Evolutionary conservation across 345 rosid species (phyloP).

Genomic region (Heritiera fomes): DNA sequence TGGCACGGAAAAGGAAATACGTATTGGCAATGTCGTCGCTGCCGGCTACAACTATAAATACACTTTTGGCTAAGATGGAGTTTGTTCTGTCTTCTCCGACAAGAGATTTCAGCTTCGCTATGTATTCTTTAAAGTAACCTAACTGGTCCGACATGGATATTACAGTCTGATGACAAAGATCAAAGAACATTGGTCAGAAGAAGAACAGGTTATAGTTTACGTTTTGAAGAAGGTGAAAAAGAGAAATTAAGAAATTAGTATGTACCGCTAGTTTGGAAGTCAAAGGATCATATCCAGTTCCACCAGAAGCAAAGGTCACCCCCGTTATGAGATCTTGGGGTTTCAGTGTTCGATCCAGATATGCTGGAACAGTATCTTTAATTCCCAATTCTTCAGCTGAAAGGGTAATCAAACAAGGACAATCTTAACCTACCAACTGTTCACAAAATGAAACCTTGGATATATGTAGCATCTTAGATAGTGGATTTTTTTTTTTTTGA

Average conservation of each 20-base stretch:
- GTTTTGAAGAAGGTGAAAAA: background rate
- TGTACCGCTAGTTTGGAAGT: constrained; percentile 33
- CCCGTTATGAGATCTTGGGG: constrained; percentile 46
- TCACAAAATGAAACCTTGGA: too few species aligned
- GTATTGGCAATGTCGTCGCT: constrained; percentile 56
- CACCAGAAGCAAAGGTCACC: constrained; percentile 52
- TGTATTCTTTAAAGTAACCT: constrained; percentile 42
- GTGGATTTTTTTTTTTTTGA: too few species aligned
- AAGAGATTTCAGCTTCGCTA: constrained; percentile 32
- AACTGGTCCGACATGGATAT: constrained; percentile 44
- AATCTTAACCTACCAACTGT: too few species aligned
- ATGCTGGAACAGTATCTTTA: constrained; percentile 43
- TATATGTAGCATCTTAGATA: too few species aligned
- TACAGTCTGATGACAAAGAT: constrained; percentile 34
- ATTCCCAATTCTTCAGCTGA: constrained; percentile 43
- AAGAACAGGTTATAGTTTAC: background rate
- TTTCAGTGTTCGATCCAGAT: constrained; percentile 35
- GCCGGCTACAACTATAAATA: constrained; percentile 43
- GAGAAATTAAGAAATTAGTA: background rate
- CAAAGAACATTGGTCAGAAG: background rate
- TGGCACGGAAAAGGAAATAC: constrained; percentile 31
- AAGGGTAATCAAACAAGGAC: background rate
- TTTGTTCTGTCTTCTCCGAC: constrained; percentile 43
- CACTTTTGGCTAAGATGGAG: constrained; percentile 30
- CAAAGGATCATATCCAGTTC: constrained; percentile 41